Conservation (phyloP, 2,329 filamentous ascomycete species). For the Apiospora marii region DNA sequence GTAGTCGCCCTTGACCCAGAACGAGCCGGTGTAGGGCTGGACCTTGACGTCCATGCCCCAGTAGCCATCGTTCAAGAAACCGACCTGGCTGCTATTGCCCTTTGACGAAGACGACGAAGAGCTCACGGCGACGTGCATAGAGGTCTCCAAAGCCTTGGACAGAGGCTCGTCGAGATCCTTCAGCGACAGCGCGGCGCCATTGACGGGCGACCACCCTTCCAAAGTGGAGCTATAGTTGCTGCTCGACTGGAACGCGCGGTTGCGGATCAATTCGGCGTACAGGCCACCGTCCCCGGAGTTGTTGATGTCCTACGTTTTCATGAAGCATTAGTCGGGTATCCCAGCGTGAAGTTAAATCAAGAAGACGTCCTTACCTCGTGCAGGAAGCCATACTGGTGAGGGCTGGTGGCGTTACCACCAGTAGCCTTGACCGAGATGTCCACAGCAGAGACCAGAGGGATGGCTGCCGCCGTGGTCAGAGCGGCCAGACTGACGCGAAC, state of each 20-base stretch:
- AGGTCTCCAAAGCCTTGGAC: slow-evolving; percentile 59
- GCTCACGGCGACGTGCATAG: slow-evolving; percentile 53
- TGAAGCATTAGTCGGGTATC: slow-evolving; percentile 30
- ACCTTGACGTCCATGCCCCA: slow-evolving; percentile 63
- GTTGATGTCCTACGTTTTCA: slow-evolving; percentile 61
- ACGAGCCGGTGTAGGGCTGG: slow-evolving; percentile 56
- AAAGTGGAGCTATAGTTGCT: slow-evolving; percentile 52
- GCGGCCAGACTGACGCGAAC: slow-evolving; percentile 34
- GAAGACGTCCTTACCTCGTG: slow-evolving; percentile 46
- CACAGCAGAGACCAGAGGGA: slow-evolving; percentile 40
- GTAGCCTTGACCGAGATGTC: slow-evolving; percentile 47
- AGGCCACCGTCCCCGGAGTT: slow-evolving; percentile 77
- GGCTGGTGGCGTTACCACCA: slow-evolving; percentile 52
- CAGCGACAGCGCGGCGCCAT: slow-evolving; percentile 54
- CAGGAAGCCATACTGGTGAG: slow-evolving; percentile 55
- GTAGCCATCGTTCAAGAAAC: slow-evolving; percentile 62
- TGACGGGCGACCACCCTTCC: slow-evolving; percentile 54
- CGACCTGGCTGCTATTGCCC: slow-evolving; percentile 43
- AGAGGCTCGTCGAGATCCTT: slow-evolving; percentile 56
- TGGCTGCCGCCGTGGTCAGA: slow-evolving; percentile 32
- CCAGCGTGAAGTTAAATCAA: background rate
- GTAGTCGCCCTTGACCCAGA: slow-evolving; percentile 61
- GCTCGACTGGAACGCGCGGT: slow-evolving; percentile 72
- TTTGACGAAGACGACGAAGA: slow-evolving; percentile 34
- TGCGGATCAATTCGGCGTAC: slow-evolving; percentile 75